Evolutionary conservation across 202 grass and related monocot species (phyloP), one percentile per base, ranked within the genome.

Genomic region (Zizania palustris): DNA sequence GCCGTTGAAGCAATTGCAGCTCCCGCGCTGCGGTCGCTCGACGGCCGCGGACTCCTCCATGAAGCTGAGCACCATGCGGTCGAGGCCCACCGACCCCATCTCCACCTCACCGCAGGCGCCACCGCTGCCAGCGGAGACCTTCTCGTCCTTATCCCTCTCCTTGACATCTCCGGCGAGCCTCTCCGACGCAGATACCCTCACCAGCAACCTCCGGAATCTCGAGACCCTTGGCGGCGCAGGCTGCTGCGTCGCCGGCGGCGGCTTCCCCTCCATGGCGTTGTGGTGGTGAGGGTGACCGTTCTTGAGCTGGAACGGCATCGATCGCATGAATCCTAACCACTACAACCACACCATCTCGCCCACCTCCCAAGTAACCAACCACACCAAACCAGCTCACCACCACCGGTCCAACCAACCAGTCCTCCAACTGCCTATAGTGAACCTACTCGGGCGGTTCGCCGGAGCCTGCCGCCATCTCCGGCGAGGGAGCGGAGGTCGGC

Each of bases 1-100:
- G 53, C 91, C 85, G 61, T 98, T 98, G 35, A 98, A 98, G 87
- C 95, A 98, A 83, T 95, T 98, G 59, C 95, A 98, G 35, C 95
- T 85, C 5, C 91, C 83, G 5, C 87, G 78, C 11, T 79, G 78
- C 7, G 95, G 95, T 7, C 88, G 85, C 73, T 94, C 92, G 14
- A 80, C 81, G 28, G 72, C 60, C 48, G 81, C 72, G 20, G 86
- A 38, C 4, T 98, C 91, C 83, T 97, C 94, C 78, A 92, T 90
- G 85, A 92, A 98, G 83, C 85, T 95, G 54, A 95, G 80, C 71
- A 98, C 85, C 95, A 98, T 95, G 73, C 75, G 80, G 88, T 98
- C 91, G 13, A 98, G 85, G 60, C 82, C 84, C 22, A 90, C 83
- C 21, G 95, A 83, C 58, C 85, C 83, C 0, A 75, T 77, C 4